These are phyloP conservation scores for Haberlea rhodopensis DNA, from an alignment of 257 asterid species.

Conservation along the genomic window DNA sequence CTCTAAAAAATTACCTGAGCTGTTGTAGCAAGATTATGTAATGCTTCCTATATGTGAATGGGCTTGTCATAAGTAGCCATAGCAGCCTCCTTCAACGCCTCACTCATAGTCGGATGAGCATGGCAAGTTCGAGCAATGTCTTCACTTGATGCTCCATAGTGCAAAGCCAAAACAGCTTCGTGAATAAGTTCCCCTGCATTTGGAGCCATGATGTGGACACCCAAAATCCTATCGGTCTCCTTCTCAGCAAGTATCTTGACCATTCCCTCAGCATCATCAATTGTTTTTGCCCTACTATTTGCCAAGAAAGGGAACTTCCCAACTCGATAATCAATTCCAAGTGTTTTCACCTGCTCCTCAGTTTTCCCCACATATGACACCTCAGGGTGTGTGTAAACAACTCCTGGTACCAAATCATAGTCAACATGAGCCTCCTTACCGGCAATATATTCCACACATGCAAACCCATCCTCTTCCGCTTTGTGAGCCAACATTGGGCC, in stretches of 20 bases:
- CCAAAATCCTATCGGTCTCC: constrained; percentile 87
- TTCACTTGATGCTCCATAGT: constrained; percentile 92
- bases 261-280: constrained; percentile 91
- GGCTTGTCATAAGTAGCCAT: constrained; percentile 99
- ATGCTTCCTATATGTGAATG: constrained; percentile 65
- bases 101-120: constrained; percentile 99
- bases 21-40: constrained; percentile 16
- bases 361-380: constrained; percentile 96
- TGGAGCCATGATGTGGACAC: constrained; percentile 92
- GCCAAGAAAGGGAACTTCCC: constrained; percentile 95
- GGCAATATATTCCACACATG: constrained; percentile 87
- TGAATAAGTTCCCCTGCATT: constrained; percentile 99
- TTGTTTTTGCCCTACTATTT: constrained; percentile 93
- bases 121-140: constrained; percentile 98
- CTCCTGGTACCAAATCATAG: constrained; percentile 95
- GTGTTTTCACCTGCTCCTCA: constrained; percentile 88
- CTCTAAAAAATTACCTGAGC: constrained; percentile 21
- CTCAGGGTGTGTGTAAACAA: constrained; percentile 92
- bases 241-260: constrained; percentile 92
- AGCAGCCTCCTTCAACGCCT: constrained; percentile 97
- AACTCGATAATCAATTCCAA: constrained; percentile 73
- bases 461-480: constrained; percentile 98
- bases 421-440: constrained; percentile 96
- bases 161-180: constrained; percentile 91
- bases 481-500: constrained; percentile 99